phyloP scores from a whole-genome alignment of 768 basidiomycete species.

The Mrakia gelida region DNA sequence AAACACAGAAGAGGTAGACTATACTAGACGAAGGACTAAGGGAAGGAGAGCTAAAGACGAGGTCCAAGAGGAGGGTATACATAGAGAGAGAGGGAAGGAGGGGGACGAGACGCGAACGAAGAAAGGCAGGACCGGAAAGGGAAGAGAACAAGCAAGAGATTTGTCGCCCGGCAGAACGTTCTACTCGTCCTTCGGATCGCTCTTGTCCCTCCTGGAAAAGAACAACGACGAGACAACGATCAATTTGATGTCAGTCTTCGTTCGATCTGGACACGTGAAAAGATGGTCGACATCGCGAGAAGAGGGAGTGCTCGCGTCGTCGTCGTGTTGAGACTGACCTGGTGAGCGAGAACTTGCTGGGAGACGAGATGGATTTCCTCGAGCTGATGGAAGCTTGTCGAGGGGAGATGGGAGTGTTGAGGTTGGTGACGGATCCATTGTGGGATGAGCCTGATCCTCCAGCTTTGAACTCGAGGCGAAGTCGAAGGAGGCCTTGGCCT shows the following conservation, averaged over 20 bases:
- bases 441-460: not conserved
- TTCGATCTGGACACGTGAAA: no score
- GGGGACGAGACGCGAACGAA: not conserved
- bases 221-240: not conserved
- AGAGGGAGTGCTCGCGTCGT: not conserved
- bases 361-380: not conserved
- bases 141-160: not conserved
- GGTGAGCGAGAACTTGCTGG: conserved; percentile 4
- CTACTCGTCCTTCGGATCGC: not conserved
- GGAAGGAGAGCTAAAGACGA: not conserved
- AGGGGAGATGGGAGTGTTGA: not conserved
- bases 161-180: not conserved
- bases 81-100: not conserved
- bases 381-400: not conserved
- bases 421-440: not conserved
- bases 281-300: not conserved
- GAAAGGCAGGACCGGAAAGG: not conserved
- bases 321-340: not conserved
- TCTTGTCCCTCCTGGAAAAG: not conserved
- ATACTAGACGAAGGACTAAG: not conserved
- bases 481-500: conserved; percentile 9
- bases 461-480: conserved; percentile 12
- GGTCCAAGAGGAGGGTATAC: no score
- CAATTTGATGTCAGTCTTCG: no score
- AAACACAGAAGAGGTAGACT: no score